A percentile compares a stretch with the other conserved stretches of the same genome.
Conservation (phyloP, 305 asterid species). For the Solanum hybrid region DNA sequence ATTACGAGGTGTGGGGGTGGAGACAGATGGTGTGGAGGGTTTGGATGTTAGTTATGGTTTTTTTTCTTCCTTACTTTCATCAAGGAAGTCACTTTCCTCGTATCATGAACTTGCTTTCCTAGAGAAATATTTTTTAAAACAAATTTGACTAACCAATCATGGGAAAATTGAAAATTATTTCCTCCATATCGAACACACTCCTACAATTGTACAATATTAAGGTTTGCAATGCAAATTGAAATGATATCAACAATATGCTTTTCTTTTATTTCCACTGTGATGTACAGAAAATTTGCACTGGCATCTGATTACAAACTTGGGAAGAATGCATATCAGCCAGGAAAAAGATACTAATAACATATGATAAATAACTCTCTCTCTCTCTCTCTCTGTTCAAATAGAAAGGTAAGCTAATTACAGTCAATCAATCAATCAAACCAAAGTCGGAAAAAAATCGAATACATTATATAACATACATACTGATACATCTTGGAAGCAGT, state of each 20-base stretch:
- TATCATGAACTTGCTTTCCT: background rate
- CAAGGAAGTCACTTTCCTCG: background rate
- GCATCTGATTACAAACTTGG: background rate
- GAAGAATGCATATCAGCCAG: background rate
- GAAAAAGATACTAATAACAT: background rate
- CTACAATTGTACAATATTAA: background rate
- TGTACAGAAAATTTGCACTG: background rate
- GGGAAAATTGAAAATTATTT: background rate
- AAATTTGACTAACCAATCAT: background rate
- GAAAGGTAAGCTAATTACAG: background rate
- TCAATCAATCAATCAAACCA: background rate
- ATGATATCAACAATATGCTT: background rate
- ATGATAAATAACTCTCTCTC: background rate
- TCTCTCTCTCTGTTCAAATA: background rate
- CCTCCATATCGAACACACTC: background rate
- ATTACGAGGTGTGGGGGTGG: background rate
- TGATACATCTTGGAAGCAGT: background rate
- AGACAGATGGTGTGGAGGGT: background rate
- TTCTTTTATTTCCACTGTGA: background rate
- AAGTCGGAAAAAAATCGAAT: background rate
- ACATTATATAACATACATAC: background rate
- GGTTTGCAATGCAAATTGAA: background rate
- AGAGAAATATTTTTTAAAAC: background rate
- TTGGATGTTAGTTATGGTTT: background rate
- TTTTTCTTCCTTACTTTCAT: background rate